A percentile compares a stretch with the other conserved stretches of the same genome.
phyloP scores from a whole-genome alignment of 305 asterid genomes.

The Stenogyne calaminthoides region DNA sequence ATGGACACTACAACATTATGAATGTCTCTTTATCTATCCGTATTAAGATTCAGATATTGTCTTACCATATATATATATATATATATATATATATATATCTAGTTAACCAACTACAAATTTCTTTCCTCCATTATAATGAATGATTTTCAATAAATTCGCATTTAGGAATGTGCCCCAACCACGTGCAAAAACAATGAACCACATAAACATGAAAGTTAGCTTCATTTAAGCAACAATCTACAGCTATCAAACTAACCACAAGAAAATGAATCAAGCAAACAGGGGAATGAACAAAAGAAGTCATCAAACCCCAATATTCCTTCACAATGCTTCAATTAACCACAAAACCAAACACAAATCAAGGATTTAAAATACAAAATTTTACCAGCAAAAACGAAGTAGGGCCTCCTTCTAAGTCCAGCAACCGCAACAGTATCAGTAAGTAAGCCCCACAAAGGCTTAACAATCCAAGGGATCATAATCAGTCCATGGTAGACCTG shows the following conservation, averaged over 20 bases:
- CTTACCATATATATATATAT: not conserved
- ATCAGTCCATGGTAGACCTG: constrained; percentile 55
- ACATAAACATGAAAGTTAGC: not conserved
- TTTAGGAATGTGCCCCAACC: not conserved
- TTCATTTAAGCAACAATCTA: not conserved
- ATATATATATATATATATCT: not conserved
- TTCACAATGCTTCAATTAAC: constrained; percentile 11
- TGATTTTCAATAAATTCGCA: not conserved
- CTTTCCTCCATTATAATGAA: not conserved
- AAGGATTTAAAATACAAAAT: not conserved
- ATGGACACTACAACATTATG: not conserved
- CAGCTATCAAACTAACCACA: not conserved
- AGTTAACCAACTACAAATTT: not conserved
- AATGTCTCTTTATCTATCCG: not conserved
- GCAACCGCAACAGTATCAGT: constrained; percentile 58
- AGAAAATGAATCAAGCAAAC: not conserved
- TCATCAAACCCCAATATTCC: not conserved
- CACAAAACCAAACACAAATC: not conserved
- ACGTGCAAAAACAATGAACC: not conserved
- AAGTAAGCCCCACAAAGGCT: constrained; percentile 66
- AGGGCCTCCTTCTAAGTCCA: constrained; percentile 58
- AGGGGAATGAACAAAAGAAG: constrained; percentile 5
- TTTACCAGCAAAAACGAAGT: constrained; percentile 62
- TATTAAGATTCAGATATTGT: not conserved
- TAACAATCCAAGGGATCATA: constrained; percentile 67